phyloP scores from a whole-genome alignment of 2,329 filamentous ascomycete species.

The Pseudogymnoascus sp. region DNA sequence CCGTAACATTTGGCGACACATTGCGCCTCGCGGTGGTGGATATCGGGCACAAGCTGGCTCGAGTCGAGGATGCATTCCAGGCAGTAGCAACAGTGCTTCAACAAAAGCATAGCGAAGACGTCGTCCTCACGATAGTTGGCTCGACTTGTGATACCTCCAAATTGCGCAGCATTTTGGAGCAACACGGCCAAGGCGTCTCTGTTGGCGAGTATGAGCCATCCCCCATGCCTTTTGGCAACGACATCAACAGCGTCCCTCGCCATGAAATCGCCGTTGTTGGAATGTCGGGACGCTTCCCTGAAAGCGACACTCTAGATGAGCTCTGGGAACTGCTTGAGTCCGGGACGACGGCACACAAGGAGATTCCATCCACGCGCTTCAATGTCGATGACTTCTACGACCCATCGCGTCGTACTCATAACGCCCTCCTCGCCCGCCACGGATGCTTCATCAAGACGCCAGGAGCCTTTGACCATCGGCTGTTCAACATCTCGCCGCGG shows the following conservation, averaged over 20 bases:
- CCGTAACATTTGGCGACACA: background rate
- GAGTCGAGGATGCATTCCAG: background rate
- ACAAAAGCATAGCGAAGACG: conserved; percentile 28
- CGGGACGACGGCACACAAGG: conserved; percentile 62
- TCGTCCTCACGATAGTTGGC: conserved; percentile 36
- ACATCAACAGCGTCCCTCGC: background rate
- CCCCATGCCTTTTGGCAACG: background rate
- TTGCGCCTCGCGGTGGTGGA: background rate
- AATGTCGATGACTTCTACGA: conserved; percentile 63
- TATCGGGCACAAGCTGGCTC: background rate
- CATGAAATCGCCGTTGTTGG: conserved; percentile 29
- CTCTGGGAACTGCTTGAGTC: conserved; percentile 47
- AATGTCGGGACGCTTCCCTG: conserved; percentile 30
- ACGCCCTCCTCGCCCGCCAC: conserved; percentile 65
- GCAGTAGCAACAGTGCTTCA: background rate
- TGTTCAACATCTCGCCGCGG: conserved; percentile 78
- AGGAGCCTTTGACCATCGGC: conserved; percentile 66
- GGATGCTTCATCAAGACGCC: conserved; percentile 66
- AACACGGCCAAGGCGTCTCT: background rate
- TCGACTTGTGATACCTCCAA: conserved; percentile 26
- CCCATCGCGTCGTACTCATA: conserved; percentile 60
- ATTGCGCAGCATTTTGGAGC: background rate
- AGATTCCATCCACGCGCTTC: conserved; percentile 58
- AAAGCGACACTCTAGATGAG: conserved; percentile 25
- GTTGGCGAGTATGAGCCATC: background rate